phyloP scores from a whole-genome alignment of 345 rosid genomes.

The Bruguiera sexangula region DNA sequence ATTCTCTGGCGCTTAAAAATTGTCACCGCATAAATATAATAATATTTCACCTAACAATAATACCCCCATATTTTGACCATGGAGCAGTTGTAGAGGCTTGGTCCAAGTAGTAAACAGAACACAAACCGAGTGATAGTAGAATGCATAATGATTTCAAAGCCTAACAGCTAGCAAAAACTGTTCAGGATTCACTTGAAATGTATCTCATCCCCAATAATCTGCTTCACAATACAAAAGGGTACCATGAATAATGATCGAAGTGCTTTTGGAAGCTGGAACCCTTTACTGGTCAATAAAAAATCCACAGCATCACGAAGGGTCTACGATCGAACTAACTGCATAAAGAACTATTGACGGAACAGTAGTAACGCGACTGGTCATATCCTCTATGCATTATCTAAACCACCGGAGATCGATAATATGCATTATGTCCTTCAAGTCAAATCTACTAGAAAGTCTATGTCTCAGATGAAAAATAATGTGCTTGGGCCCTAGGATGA shows the following conservation, averaged over 20 bases:
- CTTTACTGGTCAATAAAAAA: not conserved
- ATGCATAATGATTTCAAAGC: not conserved
- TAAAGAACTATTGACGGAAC: not conserved
- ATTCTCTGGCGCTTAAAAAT: too few relatives aligned
- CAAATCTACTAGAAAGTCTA: conserved; percentile 3
- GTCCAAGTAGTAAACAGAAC: too few relatives aligned
- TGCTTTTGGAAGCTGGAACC: not conserved
- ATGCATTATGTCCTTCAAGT: conserved; percentile 15
- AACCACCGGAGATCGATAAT: conserved; percentile 12
- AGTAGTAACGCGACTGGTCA: not conserved
- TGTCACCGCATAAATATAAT: too few relatives aligned
- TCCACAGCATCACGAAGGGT: not conserved
- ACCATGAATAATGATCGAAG: not conserved
- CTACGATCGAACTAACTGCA: not conserved
- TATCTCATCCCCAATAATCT: not conserved
- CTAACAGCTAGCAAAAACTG: not conserved
- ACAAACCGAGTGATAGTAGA: too few relatives aligned
- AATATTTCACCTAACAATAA: too few relatives aligned
- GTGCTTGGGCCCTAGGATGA: conserved; percentile 10
- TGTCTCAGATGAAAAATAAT: conserved; percentile 12
- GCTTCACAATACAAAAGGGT: not conserved
- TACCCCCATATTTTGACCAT: too few relatives aligned
- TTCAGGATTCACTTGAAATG: not conserved
- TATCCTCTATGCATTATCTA: conserved; percentile 5
- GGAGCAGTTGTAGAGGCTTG: too few relatives aligned